phyloP scores from a whole-genome alignment of 73 alveolate genomes.

The Blepharisma stoltei region DNA sequence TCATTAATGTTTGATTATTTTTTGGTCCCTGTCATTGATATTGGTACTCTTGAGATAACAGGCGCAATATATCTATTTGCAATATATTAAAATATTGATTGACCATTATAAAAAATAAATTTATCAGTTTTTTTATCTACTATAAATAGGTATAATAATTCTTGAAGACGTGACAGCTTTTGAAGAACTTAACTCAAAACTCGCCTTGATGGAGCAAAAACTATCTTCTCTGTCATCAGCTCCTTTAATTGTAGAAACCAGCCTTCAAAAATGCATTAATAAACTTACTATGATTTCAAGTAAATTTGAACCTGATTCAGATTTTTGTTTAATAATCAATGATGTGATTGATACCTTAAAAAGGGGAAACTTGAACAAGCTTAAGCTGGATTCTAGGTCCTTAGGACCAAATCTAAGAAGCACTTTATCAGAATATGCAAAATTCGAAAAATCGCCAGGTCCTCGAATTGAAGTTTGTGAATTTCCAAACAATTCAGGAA shows the following conservation, averaged over 20 bases:
- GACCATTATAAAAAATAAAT: background rate
- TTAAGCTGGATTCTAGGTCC: background rate
- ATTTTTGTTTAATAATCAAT: background rate
- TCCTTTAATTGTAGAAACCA: constrained; percentile 4
- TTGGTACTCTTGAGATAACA: background rate
- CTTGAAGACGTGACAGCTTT: constrained; percentile 22
- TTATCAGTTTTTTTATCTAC: background rate
- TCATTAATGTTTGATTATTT: background rate
- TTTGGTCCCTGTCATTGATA: background rate
- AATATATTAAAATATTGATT: background rate
- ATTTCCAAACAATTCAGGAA: background rate
- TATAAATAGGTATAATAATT: background rate
- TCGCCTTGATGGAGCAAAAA: background rate
- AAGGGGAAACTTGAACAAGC: background rate
- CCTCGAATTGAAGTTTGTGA: background rate
- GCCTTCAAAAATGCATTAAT: constrained; percentile 14
- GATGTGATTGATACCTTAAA: background rate
- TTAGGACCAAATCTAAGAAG: background rate
- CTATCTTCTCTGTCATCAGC: background rate
- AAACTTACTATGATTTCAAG: background rate
- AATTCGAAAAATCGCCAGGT: background rate
- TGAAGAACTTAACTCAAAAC: background rate
- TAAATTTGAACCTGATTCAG: background rate
- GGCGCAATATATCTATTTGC: background rate
- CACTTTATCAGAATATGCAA: background rate